A percentile compares a stretch with the other conserved stretches of the same genome.
Conservation (phyloP, 1,284 basidiomycete genomes). For the Papiliotrema flavescens region DNA sequence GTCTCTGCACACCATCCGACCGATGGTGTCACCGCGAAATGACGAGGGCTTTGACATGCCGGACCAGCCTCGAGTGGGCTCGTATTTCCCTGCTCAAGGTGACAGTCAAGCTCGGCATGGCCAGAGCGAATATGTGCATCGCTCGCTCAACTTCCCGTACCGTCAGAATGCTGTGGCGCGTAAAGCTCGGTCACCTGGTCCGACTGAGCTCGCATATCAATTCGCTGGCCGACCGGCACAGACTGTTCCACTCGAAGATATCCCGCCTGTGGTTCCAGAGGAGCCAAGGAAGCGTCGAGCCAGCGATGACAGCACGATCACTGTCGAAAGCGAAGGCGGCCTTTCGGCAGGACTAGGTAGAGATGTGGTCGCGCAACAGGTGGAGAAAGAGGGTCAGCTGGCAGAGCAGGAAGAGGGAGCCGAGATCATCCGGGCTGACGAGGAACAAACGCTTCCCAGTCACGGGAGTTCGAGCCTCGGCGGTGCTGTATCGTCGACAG, state of each 20-base stretch:
- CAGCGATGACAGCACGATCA: not conserved
- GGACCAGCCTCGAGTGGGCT: conserved; percentile 1
- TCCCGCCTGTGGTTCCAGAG: not conserved
- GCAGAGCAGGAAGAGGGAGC: conserved; percentile 55
- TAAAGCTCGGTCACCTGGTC: conserved; percentile 27
- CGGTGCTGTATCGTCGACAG: conserved; percentile 2
- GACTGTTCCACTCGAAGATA: not conserved
- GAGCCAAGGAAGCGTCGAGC: not conserved
- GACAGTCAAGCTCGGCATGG: not conserved
- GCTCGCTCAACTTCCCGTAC: conserved; percentile 37
- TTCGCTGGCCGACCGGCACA: conserved; percentile 10
- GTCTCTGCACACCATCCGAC: conserved; percentile 41
- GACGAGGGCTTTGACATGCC: not conserved
- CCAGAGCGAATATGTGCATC: conserved; percentile 5
- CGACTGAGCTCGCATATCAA: conserved; percentile 34
- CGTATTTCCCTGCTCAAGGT: not conserved
- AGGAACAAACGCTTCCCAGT: conserved; percentile 1
- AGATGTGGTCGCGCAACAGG: conserved; percentile 32
- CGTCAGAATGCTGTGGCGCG: conserved; percentile 41
- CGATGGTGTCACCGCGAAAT: conserved; percentile 18
- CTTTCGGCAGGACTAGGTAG: conserved; percentile 6
- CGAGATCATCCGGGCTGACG: conserved; percentile 35
- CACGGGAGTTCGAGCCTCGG: conserved; percentile 5
- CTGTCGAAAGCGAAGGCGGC: not conserved
- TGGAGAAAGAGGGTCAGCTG: conserved; percentile 43